Percentiles rank a stretch among this genome's conserved stretches.
These are phyloP conservation scores for Rhizopogon rudus DNA, from an alignment of 768 basidiomycete genomes.

Conservation along the genomic window DNA sequence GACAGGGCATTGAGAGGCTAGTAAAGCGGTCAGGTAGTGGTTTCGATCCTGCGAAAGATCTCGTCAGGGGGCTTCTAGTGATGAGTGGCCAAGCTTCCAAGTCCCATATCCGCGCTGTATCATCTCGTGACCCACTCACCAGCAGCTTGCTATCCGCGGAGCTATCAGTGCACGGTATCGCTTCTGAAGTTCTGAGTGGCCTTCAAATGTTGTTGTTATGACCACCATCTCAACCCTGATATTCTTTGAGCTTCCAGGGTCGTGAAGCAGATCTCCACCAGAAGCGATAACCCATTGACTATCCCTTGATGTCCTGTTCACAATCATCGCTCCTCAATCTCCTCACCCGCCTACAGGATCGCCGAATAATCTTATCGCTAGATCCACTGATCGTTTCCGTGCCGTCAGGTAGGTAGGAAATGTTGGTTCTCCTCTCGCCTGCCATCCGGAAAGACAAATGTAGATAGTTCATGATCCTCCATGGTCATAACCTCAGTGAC, in stretches of 20 bases:
- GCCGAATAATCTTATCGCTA: background rate
- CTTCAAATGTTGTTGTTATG: too few species aligned
- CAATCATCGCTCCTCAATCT: background rate
- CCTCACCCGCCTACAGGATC: background rate
- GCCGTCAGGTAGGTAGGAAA: too few species aligned
- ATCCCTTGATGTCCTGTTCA: background rate
- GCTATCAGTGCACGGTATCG: background rate
- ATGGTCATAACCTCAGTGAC: background rate
- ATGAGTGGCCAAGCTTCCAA: background rate
- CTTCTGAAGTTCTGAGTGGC: too few species aligned
- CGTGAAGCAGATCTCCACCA: background rate
- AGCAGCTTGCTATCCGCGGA: background rate
- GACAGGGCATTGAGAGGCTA: too few species aligned
- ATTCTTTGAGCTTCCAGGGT: background rate
- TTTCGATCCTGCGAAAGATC: too few species aligned
- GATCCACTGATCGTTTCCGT: background rate
- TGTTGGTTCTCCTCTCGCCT: too few species aligned
- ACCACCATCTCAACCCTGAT: background rate
- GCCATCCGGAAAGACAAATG: too few species aligned
- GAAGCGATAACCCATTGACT: background rate
- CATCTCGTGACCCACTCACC: background rate
- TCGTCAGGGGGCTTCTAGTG: too few species aligned
- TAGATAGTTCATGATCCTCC: background rate
- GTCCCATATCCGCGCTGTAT: too few species aligned
- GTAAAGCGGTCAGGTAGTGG: too few species aligned